These are phyloP conservation scores for Cercospora zeina DNA, from an alignment of 2,329 filamentous ascomycete species.

Conservation along the genomic window DNA sequence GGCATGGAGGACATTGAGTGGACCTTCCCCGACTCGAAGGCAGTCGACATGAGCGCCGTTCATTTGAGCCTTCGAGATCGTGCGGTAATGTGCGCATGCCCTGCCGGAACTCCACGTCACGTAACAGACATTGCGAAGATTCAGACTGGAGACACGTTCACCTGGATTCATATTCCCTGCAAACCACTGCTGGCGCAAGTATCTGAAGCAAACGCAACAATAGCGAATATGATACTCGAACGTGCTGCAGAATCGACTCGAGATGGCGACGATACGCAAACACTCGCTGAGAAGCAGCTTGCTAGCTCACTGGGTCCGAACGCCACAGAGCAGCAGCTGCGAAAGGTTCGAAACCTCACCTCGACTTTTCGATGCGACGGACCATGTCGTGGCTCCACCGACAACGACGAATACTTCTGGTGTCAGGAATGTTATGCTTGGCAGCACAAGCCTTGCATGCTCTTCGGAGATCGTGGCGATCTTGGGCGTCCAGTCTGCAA, in stretches of 20 bases:
- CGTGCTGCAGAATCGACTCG: not conserved
- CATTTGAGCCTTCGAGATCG: not conserved
- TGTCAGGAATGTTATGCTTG: slow-evolving; percentile 30
- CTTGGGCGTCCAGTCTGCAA: slow-evolving; percentile 29
- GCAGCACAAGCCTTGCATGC: slow-evolving; percentile 31
- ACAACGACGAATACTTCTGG: slow-evolving; percentile 21
- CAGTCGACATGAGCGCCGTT: not conserved
- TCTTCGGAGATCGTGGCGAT: slow-evolving; percentile 25
- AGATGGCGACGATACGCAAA: not conserved
- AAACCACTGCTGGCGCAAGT: slow-evolving; percentile 17
- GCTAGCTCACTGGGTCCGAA: slow-evolving; percentile 15
- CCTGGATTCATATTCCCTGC: slow-evolving; percentile 26
- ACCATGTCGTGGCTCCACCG: slow-evolving; percentile 25
- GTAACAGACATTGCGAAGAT: slow-evolving; percentile 16
- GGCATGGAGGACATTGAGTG: not conserved
- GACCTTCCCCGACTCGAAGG: not conserved
- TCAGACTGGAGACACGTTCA: slow-evolving; percentile 6
- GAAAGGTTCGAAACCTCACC: slow-evolving; percentile 24
- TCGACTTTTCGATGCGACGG: slow-evolving; percentile 29
- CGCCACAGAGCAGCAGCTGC: slow-evolving; percentile 7
- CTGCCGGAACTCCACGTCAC: slow-evolving; percentile 19
- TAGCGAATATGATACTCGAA: not conserved
- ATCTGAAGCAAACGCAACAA: slow-evolving; percentile 7
- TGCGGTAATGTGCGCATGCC: slow-evolving; percentile 22
- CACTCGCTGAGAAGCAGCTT: slow-evolving; percentile 1